Base-by-base conservation (phyloP, 306 rosid genomes). In the Quercus parvula region DNA sequence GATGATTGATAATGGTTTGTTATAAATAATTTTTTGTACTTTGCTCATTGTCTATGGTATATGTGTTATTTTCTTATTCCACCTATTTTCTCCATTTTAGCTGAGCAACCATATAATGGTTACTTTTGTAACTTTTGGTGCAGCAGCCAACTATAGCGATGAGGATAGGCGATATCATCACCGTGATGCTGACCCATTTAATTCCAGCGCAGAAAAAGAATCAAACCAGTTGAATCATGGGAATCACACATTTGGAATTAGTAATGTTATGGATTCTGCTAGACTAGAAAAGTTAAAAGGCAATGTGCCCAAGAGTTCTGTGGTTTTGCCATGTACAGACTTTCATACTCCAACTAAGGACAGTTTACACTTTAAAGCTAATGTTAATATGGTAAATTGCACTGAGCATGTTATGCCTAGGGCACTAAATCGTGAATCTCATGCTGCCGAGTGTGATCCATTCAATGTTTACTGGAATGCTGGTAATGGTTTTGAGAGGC, bases 1-100 rank as follows among this genome's bases (percentile, higher is more conserved):
- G 81, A 85, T 75, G 67, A 70, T 72, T 62, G 81, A 70, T 75
- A 86, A 82, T 81, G 79, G 90, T 87, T 87, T 79, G 96, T 89
- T 78, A 66, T 79, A 58, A 78, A 58, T 61, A 49, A 71, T 69
- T 67, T 49, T 68, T 41, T 18, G 24, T 24, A n/a, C 70, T 78
- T 80, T 63, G 69, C 72, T 57, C 75, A 73, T 66, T 84, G 31
- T 79, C 59, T 77, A 38, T 63, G 67, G 56, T 79, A 13, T 64
- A 38, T 56, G 17, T 57, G 19, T 30, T 76, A 24, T 57, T 13
- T 17, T 41, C 17, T 62, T 31, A 76, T 71, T 75, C 27, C 56
- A 24, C 12, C 75, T 33, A 49, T 78, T 25, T 52, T 81, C 31
- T 73, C 17, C 75, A 78, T 54, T 75, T 77, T 81, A 41, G 38